Percentiles rank a stretch among this genome's conserved stretches.
Evolutionary conservation across 768 basidiomycete genomes (phyloP).

Genomic region (Pleurotus tuoliensis): DNA sequence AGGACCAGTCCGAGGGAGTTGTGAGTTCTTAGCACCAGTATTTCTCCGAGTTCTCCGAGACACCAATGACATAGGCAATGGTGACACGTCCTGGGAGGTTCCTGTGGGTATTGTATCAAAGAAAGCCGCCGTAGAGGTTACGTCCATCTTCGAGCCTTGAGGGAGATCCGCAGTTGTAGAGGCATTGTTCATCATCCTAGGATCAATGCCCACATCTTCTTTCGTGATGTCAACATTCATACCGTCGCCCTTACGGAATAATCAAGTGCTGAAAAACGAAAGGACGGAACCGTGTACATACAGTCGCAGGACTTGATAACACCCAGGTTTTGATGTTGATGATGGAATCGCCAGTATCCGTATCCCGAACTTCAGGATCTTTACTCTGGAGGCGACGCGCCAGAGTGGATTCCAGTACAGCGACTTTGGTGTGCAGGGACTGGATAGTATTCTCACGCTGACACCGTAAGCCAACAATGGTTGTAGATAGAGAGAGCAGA

Average conservation of each 20-base stretch:
- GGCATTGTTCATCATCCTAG: not conserved
- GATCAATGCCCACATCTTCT: not conserved
- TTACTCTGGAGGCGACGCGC: slow-evolving; percentile 41
- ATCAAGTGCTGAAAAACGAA: not conserved
- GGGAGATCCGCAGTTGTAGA: too few species aligned
- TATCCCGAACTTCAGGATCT: slow-evolving; percentile 16
- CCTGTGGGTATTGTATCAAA: too few species aligned
- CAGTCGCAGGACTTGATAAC: slow-evolving; percentile 1
- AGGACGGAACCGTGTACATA: not conserved
- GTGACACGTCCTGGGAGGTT: too few species aligned
- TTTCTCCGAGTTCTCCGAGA: not conserved
- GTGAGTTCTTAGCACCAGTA: not conserved
- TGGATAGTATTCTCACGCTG: slow-evolving; percentile 48
- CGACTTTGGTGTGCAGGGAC: slow-evolving; percentile 39
- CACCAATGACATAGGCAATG: too few species aligned
- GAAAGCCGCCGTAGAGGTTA: too few species aligned
- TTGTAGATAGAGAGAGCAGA: slow-evolving; percentile 6
- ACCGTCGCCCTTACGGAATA: not conserved
- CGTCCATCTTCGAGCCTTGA: too few species aligned
- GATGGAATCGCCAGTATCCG: slow-evolving; percentile 28
- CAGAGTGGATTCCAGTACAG: slow-evolving; percentile 41
- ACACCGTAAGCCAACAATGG: slow-evolving; percentile 5
- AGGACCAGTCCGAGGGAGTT: not conserved
- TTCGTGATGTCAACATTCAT: not conserved
- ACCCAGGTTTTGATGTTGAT: slow-evolving; percentile 37